Conservation (phyloP, 257 asterid species). For the Petrea volubilis region DNA sequence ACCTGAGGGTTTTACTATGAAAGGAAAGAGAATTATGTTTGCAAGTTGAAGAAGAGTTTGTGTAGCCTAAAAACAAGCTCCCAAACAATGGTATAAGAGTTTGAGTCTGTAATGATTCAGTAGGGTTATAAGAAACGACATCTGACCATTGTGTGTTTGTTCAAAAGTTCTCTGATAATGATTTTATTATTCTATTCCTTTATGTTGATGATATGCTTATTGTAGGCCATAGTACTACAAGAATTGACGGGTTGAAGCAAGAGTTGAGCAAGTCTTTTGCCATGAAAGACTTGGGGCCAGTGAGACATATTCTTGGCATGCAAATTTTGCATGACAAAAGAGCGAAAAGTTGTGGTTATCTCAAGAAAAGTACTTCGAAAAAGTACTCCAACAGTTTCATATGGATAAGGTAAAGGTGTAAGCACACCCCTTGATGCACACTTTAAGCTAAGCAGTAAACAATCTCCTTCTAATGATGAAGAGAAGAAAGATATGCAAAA, state of each 20-base stretch:
- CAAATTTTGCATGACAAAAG: no score
- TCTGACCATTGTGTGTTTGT: not conserved
- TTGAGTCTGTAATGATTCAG: not conserved
- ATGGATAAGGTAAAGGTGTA: not conserved
- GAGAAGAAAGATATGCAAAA: not conserved
- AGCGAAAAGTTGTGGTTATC: no score
- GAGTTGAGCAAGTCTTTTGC: no score
- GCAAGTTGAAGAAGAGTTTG: not conserved
- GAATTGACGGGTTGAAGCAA: not conserved
- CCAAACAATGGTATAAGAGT: not conserved
- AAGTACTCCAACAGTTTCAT: not conserved
- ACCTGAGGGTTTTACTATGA: not conserved
- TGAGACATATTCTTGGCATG: not conserved
- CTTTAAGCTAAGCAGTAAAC: not conserved
- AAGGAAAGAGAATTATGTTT: not conserved
- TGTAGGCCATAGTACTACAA: not conserved
- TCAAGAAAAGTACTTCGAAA: no score
- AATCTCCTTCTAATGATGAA: not conserved
- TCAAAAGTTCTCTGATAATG: not conserved
- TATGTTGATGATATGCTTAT: not conserved
- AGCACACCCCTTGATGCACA: not conserved
- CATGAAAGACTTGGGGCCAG: not conserved
- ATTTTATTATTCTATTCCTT: not conserved
- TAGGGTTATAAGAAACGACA: not conserved
- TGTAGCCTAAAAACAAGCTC: not conserved